Evolutionary conservation across 2,329 filamentous ascomycete genomes (phyloP), one percentile per base, ranked within the genome.

Genomic region (Shiraia sp.): DNA sequence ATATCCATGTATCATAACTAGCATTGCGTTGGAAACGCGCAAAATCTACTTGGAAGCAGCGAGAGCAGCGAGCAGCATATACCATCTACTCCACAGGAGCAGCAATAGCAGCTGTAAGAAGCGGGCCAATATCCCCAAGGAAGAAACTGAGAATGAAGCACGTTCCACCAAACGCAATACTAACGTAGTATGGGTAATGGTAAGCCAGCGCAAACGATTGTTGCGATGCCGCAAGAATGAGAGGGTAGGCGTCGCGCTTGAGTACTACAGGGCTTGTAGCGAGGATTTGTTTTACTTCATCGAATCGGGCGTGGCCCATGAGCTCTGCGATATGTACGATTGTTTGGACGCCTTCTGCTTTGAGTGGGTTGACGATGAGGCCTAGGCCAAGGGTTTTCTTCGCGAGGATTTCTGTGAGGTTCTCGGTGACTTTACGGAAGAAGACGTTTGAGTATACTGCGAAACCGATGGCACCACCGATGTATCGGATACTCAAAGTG

Each of bases 401-500:
- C 6, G 57, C 65, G 15, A 64, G 48, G 3, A 54, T 47, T 9
- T 53, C 42, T 2, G 45, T 53, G 2, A 59, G 49, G 16, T 60
- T 53, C 6, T 47, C 38, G 10, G 48, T 57, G 40, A 59, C 51
- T 22, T 61, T 47, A 31, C 43, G 49, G 28, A 53, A 55, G 46
- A 70, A 69, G 13, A 70, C 49, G 43, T 69, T 69, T 30, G 63
- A 66, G 51, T 72, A 75, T 3, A 73, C 57, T n/a, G 77, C 76
- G 60, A 83, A 86, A 24, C 81, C 84, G 45, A 87, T 78, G 10
- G 79, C 77, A 22, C 84, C 84, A 32, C 85, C 85, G 25, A 87
- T 76, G 40, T 86, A 82, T 26, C 85, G 82, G 51, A 88, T 80
- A n/a, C 82, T 79, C 26, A 88, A 77, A 0, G 85, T 87, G 15